Evolutionary conservation across 2,329 filamentous ascomycete genomes (phyloP).

Genomic region (Epichloe brachyelytri): DNA sequence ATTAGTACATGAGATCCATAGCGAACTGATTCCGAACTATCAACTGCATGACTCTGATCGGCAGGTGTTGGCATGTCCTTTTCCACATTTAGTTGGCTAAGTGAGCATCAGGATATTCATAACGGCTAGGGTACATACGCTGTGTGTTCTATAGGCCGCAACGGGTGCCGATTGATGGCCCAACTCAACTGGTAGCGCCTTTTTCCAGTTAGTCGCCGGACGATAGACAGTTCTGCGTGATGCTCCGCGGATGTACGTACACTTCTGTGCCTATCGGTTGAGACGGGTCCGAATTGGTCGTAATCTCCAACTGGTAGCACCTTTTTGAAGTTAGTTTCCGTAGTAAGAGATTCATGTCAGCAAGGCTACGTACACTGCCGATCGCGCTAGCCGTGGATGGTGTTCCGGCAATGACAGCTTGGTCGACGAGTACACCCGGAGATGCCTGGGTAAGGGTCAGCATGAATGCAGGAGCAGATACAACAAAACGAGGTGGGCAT

Average conservation of each 20-base stretch:
- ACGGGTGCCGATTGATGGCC: neutral
- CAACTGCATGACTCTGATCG: neutral
- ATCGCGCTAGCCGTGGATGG: neutral
- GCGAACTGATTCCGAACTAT: neutral
- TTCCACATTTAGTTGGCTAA: neutral
- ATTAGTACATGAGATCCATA: neutral
- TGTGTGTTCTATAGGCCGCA: neutral
- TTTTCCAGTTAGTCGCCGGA: slow-evolving; percentile 6
- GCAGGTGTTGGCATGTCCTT: neutral
- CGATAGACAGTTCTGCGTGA: neutral
- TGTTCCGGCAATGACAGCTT: neutral
- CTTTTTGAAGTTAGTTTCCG: slow-evolving; percentile 10
- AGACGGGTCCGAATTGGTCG: neutral
- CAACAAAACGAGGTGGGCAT: neutral
- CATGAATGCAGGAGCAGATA: neutral
- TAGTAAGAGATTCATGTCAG: neutral
- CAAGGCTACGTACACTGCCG: slow-evolving; percentile 8
- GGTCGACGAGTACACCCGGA: neutral
- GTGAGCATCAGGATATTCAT: neutral
- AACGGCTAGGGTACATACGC: neutral
- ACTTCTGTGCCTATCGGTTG: neutral
- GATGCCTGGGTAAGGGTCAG: neutral
- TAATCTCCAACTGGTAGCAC: neutral
- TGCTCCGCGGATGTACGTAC: neutral
- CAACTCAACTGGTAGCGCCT: slow-evolving; percentile 6